phyloP scores from a whole-genome alignment of 768 basidiomycete species.

The Epithele typhae region DNA sequence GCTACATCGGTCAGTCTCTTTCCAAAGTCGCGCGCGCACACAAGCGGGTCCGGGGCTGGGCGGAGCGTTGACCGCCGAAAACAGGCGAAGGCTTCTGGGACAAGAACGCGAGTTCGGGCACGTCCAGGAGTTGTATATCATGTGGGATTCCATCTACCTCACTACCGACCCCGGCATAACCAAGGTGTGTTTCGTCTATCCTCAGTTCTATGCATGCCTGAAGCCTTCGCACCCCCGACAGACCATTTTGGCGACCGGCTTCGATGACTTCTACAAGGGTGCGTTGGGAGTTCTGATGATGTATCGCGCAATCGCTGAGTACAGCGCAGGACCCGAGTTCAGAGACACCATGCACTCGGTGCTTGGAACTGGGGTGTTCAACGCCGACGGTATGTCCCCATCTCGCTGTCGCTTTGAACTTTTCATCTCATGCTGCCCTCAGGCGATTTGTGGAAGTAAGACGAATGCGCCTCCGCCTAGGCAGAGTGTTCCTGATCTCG shows the following conservation, averaged over 20 bases:
- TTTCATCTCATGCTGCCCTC: too few relatives aligned
- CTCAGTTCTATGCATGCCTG: too few relatives aligned
- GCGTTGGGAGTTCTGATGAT: neutral
- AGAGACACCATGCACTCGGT: slow-evolving; percentile 27
- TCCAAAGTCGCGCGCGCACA: too few relatives aligned
- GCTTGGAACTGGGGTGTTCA: slow-evolving; percentile 53
- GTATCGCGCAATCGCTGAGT: neutral
- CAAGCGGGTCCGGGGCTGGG: too few relatives aligned
- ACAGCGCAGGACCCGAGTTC: slow-evolving; percentile 29
- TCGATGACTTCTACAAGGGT: slow-evolving; percentile 43
- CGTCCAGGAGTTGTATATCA: slow-evolving; percentile 10
- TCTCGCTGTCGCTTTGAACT: too few relatives aligned
- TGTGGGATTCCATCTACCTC: slow-evolving; percentile 17
- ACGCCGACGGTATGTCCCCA: slow-evolving; percentile 44
- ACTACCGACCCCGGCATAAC: slow-evolving; percentile 22
- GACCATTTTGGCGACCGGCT: slow-evolving; percentile 39
- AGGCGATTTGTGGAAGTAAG: slow-evolving; percentile 29
- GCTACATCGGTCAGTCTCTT: too few relatives aligned
- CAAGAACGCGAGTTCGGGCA: slow-evolving; percentile 21
- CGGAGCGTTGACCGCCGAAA: too few relatives aligned
- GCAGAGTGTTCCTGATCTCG: neutral
- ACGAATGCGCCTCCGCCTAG: neutral
- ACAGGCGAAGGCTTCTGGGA: slow-evolving; percentile 25
- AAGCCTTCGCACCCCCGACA: too few relatives aligned
- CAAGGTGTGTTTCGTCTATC: slow-evolving; percentile 27